Percentiles rank a stretch among this genome's conserved stretches.
phyloP scores from a whole-genome alignment of 2,329 filamentous ascomycete species.

The Alternaria gaisen region DNA sequence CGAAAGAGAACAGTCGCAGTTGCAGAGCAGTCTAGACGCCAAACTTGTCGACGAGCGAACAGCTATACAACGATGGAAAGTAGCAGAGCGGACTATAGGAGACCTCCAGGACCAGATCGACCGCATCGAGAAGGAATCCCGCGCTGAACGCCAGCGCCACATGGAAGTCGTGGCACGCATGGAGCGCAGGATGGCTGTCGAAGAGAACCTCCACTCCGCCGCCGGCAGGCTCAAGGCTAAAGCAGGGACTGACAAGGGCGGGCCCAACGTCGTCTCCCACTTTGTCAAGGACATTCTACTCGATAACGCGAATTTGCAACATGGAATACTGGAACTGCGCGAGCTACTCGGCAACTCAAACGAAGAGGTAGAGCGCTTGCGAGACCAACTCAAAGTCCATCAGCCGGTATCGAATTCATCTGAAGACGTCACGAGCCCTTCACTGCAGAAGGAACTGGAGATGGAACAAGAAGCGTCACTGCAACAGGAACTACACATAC shows the following conservation, averaged over 20 bases:
- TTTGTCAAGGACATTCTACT: conserved; percentile 96
- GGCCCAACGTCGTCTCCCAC: conserved; percentile 82
- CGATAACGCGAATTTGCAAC: conserved; percentile 92
- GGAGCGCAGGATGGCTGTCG: conserved; percentile 82
- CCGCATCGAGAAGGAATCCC: conserved; percentile 83
- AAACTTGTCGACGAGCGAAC: conserved; percentile 79
- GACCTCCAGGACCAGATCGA: conserved; percentile 89
- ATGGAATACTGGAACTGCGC: conserved; percentile 88
- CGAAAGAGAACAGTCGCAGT: conserved; percentile 79
- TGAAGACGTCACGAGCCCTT: conserved; percentile 51
- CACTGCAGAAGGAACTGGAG: conserved; percentile 76
- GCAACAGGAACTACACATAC: conserved; percentile 78
- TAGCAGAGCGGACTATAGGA: conserved; percentile 79
- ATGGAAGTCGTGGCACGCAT: conserved; percentile 81
- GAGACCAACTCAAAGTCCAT: conserved; percentile 82
- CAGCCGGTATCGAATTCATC: conserved; percentile 65
- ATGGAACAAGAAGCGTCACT: conserved; percentile 35
- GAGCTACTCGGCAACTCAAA: conserved; percentile 93
- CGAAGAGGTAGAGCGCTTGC: conserved; percentile 86
- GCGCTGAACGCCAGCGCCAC: conserved; percentile 82
- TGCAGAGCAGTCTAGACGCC: conserved; percentile 72
- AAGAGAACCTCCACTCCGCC: conserved; percentile 81
- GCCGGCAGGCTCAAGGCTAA: conserved; percentile 80
- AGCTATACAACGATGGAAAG: conserved; percentile 83
- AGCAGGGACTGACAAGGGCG: conserved; percentile 65